Conservation (phyloP, 2,329 filamentous ascomycete genomes). For the Colletotrichum agaves region DNA sequence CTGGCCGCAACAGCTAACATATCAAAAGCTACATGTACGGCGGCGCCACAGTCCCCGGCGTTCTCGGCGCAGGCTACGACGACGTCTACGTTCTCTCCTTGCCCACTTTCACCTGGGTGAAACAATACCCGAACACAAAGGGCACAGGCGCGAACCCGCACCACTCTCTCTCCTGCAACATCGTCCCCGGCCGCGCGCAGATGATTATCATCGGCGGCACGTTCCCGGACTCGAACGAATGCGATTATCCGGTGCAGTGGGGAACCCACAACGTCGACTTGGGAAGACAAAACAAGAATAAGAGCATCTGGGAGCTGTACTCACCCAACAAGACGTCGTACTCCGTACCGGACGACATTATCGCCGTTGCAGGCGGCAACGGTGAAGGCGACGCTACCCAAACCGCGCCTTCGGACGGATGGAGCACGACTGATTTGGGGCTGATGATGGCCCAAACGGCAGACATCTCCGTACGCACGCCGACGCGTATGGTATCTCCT, state of each 20-base stretch:
- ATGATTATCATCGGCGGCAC: constrained; percentile 73
- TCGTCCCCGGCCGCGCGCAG: constrained; percentile 63
- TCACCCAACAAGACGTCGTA: constrained; percentile 62
- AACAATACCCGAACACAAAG: constrained; percentile 57
- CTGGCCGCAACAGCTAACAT: constrained; percentile 7
- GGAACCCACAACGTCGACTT: constrained; percentile 67
- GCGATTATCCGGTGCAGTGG: constrained; percentile 63
- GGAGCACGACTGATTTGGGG: constrained; percentile 60
- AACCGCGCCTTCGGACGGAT: constrained; percentile 60
- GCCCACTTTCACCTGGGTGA: constrained; percentile 73
- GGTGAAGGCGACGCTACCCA: constrained; percentile 64
- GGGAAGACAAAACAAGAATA: constrained; percentile 58
- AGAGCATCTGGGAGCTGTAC: constrained; percentile 62
- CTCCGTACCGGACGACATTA: constrained; percentile 62
- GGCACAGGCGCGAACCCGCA: constrained; percentile 56
- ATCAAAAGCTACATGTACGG: constrained; percentile 68
- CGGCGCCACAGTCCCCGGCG: constrained; percentile 59
- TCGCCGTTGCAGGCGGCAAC: constrained; percentile 61
- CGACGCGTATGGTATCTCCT: constrained; percentile 57
- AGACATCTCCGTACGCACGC: constrained; percentile 55
- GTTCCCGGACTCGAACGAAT: constrained; percentile 60
- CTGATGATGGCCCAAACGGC: constrained; percentile 65
- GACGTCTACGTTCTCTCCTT: constrained; percentile 72
- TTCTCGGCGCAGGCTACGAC: constrained; percentile 61
- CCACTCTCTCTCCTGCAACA: constrained; percentile 68